Percentiles rank a stretch among this genome's conserved stretches.
Evolutionary conservation across 306 rosid genomes (phyloP).

Genomic region (Sicyos edulis): DNA sequence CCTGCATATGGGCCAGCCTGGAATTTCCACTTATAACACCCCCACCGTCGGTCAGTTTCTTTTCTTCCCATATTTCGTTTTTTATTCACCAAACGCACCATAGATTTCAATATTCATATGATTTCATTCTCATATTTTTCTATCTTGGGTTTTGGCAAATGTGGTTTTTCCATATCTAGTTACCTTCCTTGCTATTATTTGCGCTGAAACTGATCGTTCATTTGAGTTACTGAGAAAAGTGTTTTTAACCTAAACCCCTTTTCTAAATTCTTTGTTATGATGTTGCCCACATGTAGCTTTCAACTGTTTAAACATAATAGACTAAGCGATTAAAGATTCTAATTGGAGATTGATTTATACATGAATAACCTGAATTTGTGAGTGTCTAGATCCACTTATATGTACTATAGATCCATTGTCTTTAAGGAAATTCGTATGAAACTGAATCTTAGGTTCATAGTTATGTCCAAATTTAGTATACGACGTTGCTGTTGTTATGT

Average conservation of each 20-base stretch:
- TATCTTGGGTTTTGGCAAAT: neutral
- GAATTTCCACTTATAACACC: constrained; percentile 51
- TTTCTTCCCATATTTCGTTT: neutral
- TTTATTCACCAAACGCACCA: neutral
- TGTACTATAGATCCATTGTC: too few species aligned
- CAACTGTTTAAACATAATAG: too few species aligned
- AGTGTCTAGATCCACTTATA: too few species aligned
- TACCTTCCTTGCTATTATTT: too few species aligned
- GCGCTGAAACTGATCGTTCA: neutral
- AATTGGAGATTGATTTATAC: too few species aligned
- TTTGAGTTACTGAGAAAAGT: neutral
- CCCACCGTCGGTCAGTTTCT: constrained; percentile 64
- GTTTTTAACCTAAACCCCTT: neutral
- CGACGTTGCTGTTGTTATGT: neutral
- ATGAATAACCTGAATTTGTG: too few species aligned
- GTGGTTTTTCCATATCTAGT: neutral
- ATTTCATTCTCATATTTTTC: neutral
- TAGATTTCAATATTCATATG: neutral
- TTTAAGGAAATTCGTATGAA: too few species aligned
- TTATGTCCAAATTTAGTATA: neutral
- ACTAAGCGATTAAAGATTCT: too few species aligned
- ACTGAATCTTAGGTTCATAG: too few species aligned
- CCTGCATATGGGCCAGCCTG: constrained; percentile 47
- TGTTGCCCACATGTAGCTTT: too few species aligned
- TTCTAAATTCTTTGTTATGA: too few species aligned